Evolutionary conservation across 495 filamentous ascomycete genomes (phyloP), one percentile per base, ranked within the genome.

Genomic region (Penicillium odoratum): DNA sequence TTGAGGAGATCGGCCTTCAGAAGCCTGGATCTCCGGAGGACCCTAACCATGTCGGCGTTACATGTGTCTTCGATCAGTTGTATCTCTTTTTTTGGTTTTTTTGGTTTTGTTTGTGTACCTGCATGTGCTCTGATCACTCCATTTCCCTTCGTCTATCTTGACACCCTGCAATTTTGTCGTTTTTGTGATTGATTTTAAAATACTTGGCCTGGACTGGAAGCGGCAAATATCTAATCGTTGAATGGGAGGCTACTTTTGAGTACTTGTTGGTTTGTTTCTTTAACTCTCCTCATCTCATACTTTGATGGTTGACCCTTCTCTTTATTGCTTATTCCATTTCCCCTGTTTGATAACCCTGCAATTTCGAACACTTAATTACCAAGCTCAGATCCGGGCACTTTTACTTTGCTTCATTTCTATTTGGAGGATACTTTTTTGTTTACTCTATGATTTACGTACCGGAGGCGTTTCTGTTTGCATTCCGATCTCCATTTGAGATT

Each of bases 31-130:
- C 18, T 26, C 8, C 21, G 16, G 49, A 42, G 34, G 36, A 13
- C 33, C 50, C n/a, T 28, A 4, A 4, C 48, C 30, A 38, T 53
- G 34, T 38, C 34, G 34, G 34, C 34, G 34, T 53, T 28, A 11
- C 51, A 44, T 53, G 7, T 53, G 51, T 43, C 51, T 53, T 28
- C 26, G 16, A 31, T 16, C 21, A 29, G 21, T 30, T 40, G 38
- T 31, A 9, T 7, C 10, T 43, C 25, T 29, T 44, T 5, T 43
- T 8, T 15, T 7, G 31, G 13, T 30, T 8, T 15, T 7, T 10
- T 53, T 38, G 21, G n/a, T 31, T 53, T n/a, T 42, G 9, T 29
- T 28, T 29, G 7, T 53, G 36, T 53, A 53, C 25, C 16, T 44
- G 38, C 51, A 53, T 53, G 38, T 53, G 16, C 18, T 42, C 30